A percentile compares a stretch with the other conserved stretches of the same genome.
Conservation (phyloP, 805 yeast genomes). For the Myxozyma geophila region DNA sequence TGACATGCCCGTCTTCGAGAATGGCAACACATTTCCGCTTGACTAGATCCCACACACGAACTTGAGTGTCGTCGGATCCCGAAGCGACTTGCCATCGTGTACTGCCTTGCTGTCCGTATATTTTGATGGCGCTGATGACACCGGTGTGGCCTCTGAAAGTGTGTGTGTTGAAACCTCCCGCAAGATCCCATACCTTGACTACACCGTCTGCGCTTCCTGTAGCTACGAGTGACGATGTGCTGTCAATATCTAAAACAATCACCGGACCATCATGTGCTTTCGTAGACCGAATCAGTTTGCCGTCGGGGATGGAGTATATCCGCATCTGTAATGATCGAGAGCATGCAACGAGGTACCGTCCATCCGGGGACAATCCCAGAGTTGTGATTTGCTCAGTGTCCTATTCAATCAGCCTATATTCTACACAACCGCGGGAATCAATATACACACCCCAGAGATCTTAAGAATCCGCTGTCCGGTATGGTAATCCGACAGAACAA, state of each 20-base stretch:
- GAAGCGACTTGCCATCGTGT: slow-evolving; percentile 76
- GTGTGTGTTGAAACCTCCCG: slow-evolving; percentile 85
- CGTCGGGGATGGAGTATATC: slow-evolving; percentile 50
- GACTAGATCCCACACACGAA: slow-evolving; percentile 66
- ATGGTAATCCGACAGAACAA: slow-evolving; percentile 66
- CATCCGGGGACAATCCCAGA: slow-evolving; percentile 77
- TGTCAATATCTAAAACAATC: slow-evolving; percentile 74
- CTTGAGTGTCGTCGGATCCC: slow-evolving; percentile 63
- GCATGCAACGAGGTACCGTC: slow-evolving; percentile 65
- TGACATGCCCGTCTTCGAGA: slow-evolving; percentile 65
- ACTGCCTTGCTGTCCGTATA: slow-evolving; percentile 70
- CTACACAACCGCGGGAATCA: neutral
- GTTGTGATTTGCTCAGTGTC: slow-evolving; percentile 81
- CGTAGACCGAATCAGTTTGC: slow-evolving; percentile 41
- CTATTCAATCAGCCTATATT: slow-evolving; percentile 30
- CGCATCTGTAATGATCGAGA: slow-evolving; percentile 84
- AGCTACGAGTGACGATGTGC: slow-evolving; percentile 83
- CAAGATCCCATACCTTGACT: slow-evolving; percentile 89
- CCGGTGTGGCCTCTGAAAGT: slow-evolving; percentile 92
- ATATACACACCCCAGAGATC: slow-evolving; percentile 65
- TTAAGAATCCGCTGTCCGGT: slow-evolving; percentile 62
- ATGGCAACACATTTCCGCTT: slow-evolving; percentile 68
- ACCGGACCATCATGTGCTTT: slow-evolving; percentile 71
- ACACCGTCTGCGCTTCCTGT: slow-evolving; percentile 96
- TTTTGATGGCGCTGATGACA: slow-evolving; percentile 73